Percentiles rank a stretch among this genome's conserved stretches.
These are phyloP conservation scores for Juncus effusus DNA, from an alignment of 176 grass and related monocot species.

Conservation along the genomic window DNA sequence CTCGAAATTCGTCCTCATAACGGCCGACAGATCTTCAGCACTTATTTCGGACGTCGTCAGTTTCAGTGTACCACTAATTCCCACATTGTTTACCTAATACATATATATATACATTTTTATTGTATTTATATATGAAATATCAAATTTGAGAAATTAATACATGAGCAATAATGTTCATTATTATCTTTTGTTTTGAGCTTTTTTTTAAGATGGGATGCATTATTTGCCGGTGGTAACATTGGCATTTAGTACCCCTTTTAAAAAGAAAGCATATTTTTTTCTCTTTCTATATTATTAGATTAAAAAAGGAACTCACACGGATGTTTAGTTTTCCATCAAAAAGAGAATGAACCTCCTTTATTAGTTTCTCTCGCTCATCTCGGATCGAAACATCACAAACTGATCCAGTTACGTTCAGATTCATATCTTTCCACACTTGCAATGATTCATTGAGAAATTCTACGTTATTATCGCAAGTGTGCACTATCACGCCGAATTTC, in stretches of 20 bases:
- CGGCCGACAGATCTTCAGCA: not conserved
- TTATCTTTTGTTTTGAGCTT: not conserved
- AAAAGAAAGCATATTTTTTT: not conserved
- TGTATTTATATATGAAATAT: not conserved
- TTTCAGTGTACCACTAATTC: not conserved
- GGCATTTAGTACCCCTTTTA: not conserved
- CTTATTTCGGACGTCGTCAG: not conserved
- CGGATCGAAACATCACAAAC: conserved; percentile 18
- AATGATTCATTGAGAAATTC: conserved; percentile 1
- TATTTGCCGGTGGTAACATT: not conserved
- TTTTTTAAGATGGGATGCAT: not conserved
- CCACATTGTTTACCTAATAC: conserved; percentile 20
- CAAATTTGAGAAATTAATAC: not conserved
- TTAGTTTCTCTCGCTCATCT: conserved; percentile 7
- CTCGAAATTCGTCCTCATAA: conserved; percentile 11
- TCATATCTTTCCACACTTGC: not conserved
- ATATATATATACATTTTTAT: not conserved
- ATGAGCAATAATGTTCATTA: not conserved
- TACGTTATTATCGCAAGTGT: conserved; percentile 14
- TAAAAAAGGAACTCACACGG: conserved; percentile 3
- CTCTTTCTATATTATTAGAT: not conserved
- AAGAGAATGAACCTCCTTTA: conserved; percentile 13
- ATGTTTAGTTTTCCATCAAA: conserved; percentile 21
- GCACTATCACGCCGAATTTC: conserved; percentile 22
- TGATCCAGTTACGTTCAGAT: conserved; percentile 12